phyloP scores from a whole-genome alignment of 2,329 filamentous ascomycete species.

The Ustulina deusta region DNA sequence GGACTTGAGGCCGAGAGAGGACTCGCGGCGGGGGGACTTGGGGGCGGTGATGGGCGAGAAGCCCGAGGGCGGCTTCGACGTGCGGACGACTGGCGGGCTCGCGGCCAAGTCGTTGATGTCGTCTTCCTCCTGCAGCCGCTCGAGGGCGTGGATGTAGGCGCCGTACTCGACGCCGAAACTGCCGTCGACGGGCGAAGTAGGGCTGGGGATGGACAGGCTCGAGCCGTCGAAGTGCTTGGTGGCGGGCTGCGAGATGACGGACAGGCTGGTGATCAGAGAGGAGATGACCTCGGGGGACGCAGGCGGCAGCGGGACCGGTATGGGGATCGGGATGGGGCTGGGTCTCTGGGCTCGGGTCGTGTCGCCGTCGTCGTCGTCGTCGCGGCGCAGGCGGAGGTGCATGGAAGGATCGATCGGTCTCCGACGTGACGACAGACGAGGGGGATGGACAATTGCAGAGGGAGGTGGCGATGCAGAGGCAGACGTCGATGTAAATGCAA shows the following conservation, averaged over 20 bases:
- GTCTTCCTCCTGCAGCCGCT: constrained; percentile 61
- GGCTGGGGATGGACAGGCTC: constrained; percentile 55
- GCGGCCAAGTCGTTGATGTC: constrained; percentile 71
- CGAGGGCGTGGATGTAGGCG: constrained; percentile 66
- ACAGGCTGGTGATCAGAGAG: constrained; percentile 75
- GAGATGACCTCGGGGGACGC: constrained; percentile 78
- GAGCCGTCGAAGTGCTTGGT: constrained; percentile 76
- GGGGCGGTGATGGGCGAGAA: constrained; percentile 77
- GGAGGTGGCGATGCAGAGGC: neutral
- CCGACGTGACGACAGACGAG: constrained; percentile 45
- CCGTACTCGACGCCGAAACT: constrained; percentile 81
- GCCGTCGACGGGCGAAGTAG: constrained; percentile 56
- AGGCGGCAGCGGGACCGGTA: constrained; percentile 53
- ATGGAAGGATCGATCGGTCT: constrained; percentile 50
- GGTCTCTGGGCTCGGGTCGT: constrained; percentile 32
- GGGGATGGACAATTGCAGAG: neutral
- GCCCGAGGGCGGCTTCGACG: constrained; percentile 83
- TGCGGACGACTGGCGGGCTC: constrained; percentile 79
- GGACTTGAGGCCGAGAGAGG: constrained; percentile 65
- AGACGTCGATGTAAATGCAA: neutral
- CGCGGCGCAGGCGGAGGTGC: constrained; percentile 46
- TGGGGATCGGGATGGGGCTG: constrained; percentile 5
- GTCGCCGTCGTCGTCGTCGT: constrained; percentile 39
- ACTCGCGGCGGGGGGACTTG: constrained; percentile 64
- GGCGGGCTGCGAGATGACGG: constrained; percentile 75